These are phyloP conservation scores for Leucocoprinus leucothites DNA, from an alignment of 768 basidiomycete species.

Conservation along the genomic window DNA sequence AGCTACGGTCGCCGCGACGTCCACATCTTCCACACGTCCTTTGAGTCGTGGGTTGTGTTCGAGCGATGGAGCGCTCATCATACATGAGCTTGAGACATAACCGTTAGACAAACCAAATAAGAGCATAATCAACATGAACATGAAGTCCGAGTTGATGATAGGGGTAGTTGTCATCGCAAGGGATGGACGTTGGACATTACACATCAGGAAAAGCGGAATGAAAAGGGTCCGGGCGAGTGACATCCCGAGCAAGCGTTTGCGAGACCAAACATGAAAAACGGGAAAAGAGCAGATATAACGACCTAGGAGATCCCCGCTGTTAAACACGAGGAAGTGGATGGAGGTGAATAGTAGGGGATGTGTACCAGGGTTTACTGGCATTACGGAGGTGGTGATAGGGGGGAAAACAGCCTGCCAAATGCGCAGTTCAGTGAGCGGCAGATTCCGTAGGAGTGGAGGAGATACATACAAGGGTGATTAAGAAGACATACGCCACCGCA, in stretches of 20 bases:
- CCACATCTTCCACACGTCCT: slow-evolving; percentile 73
- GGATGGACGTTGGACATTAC: slow-evolving; percentile 66
- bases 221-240: slow-evolving; percentile 76
- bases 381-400: slow-evolving; percentile 76
- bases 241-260: slow-evolving; percentile 54
- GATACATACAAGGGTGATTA: slow-evolving; percentile 70
- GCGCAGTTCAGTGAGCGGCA: slow-evolving; percentile 12
- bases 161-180: slow-evolving; percentile 31
- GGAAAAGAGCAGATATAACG: slow-evolving; percentile 69
- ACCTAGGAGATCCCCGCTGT: slow-evolving; percentile 67
- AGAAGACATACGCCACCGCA: slow-evolving; percentile 72
- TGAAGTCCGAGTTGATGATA: slow-evolving; percentile 70
- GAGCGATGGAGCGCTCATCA: slow-evolving; percentile 82
- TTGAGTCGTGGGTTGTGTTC: slow-evolving; percentile 74
- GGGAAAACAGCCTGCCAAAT: slow-evolving; percentile 82
- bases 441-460: neutral
- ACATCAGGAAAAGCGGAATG: slow-evolving; percentile 84
- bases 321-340: slow-evolving; percentile 75
- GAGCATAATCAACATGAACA: slow-evolving; percentile 74
- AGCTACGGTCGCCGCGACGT: slow-evolving; percentile 79
- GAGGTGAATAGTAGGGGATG: slow-evolving; percentile 85
- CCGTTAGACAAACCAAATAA: slow-evolving; percentile 80
- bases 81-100: slow-evolving; percentile 70
- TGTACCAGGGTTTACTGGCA: slow-evolving; percentile 56
- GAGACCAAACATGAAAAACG: slow-evolving; percentile 64